These are phyloP conservation scores for Scutellaria minor DNA, from an alignment of 257 asterid genomes.

Conservation along the genomic window DNA sequence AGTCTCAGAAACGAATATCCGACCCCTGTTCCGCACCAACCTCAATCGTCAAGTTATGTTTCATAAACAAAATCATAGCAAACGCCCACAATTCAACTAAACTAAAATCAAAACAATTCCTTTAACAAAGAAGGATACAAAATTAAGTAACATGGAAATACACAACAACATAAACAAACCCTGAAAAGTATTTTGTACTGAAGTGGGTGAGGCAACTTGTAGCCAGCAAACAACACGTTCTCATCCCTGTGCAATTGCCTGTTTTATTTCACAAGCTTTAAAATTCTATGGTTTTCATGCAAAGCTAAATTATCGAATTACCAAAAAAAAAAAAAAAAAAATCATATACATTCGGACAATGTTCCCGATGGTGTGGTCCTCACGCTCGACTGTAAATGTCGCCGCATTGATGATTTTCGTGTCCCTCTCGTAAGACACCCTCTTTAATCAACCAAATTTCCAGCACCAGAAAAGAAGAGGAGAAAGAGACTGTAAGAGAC, in stretches of 20 bases:
- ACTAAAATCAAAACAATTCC: not conserved
- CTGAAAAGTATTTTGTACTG: conserved; percentile 86
- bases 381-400: conserved; percentile 87
- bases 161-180: conserved; percentile 52
- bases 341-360: conserved; percentile 76
- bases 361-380: conserved; percentile 93
- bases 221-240: conserved; percentile 85
- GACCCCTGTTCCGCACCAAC: not conserved
- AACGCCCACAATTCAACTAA: not conserved
- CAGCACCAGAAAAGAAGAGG: conserved; percentile 2
- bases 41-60: not conserved
- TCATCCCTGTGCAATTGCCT: conserved; percentile 96
- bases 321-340: not conserved
- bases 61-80: not conserved
- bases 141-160: conserved; percentile 1
- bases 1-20: too few species aligned
- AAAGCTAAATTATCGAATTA: not conserved
- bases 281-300: conserved; percentile 36
- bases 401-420: conserved; percentile 95
- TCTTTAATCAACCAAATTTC: conserved; percentile 24
- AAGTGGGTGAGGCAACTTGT: conserved; percentile 98
- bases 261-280: conserved; percentile 12
- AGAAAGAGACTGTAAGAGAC: not conserved
- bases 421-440: conserved; percentile 97
- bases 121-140: not conserved